Percentiles rank a stretch among this genome's conserved stretches.
Evolutionary conservation across 345 rosid species (phyloP).

Genomic region (Ceriops zippeliana): DNA sequence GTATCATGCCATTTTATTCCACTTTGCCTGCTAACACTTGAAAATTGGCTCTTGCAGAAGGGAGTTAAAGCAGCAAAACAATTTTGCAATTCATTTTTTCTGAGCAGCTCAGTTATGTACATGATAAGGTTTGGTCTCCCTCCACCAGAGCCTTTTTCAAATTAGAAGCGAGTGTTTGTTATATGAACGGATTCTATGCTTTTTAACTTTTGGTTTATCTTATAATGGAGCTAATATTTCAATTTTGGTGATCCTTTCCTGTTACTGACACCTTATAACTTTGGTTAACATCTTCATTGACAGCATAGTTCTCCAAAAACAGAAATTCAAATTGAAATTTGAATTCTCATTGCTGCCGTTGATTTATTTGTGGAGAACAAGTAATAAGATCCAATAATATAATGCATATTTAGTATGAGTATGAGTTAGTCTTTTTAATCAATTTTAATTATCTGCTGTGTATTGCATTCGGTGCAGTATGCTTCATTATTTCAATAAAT

Average conservation of each 20-base stretch:
- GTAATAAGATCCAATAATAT: too few relatives aligned
- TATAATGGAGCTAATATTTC: not conserved
- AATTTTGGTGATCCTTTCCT: too few relatives aligned
- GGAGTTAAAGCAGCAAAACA: conserved; percentile 74
- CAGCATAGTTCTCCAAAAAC: too few relatives aligned
- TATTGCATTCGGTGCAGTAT: not conserved
- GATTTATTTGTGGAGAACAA: too few relatives aligned
- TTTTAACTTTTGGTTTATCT: not conserved
- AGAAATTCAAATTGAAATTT: too few relatives aligned
- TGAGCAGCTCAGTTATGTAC: conserved; percentile 83
- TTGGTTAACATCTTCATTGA: too few relatives aligned
- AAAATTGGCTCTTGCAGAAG: conserved; percentile 47
- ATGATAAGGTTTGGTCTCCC: conserved; percentile 66
- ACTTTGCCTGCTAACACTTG: conserved; percentile 11
- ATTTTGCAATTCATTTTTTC: conserved; percentile 64
- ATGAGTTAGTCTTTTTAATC: too few relatives aligned
- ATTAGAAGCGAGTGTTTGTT: not conserved
- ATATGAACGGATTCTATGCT: not conserved
- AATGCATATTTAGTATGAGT: too few relatives aligned
- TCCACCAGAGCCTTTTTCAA: not conserved
- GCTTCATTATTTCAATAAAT: not conserved
- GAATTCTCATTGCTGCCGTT: too few relatives aligned
- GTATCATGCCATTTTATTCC: conserved; percentile 8
- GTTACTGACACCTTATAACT: too few relatives aligned
- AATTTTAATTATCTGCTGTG: not conserved